Conservation (phyloP, 2,329 filamentous ascomycete genomes). For the Tolypocladium ophioglossoides region DNA sequence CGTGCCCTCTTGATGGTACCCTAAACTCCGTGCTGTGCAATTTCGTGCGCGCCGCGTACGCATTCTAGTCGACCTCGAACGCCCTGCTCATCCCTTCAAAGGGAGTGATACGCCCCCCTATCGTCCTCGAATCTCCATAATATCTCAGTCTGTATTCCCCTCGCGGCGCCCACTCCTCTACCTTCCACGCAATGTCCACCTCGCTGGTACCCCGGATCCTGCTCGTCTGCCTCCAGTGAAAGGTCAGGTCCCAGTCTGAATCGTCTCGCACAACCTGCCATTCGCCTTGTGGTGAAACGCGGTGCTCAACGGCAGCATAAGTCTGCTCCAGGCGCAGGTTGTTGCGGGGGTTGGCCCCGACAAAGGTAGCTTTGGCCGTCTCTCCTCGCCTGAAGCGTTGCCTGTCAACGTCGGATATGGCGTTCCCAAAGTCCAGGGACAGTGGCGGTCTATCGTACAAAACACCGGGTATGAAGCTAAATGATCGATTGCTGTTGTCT, state of each 20-base stretch:
- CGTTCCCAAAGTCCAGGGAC: slow-evolving; percentile 59
- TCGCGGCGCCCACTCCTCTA: slow-evolving; percentile 44
- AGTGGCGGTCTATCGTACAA: slow-evolving; percentile 58
- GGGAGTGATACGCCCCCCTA: slow-evolving; percentile 40
- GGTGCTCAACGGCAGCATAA: slow-evolving; percentile 61
- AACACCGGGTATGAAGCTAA: slow-evolving; percentile 72
- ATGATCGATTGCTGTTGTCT: slow-evolving; percentile 62
- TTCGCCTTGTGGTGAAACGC: slow-evolving; percentile 8
- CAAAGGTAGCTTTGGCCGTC: slow-evolving; percentile 56
- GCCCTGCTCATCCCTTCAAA: slow-evolving; percentile 58
- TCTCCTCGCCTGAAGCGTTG: slow-evolving; percentile 44
- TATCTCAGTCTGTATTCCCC: slow-evolving; percentile 71
- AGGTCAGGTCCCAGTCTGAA: slow-evolving; percentile 72
- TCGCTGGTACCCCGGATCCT: slow-evolving; percentile 62
- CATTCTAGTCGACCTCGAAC: slow-evolving; percentile 25
- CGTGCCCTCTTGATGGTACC: not conserved
- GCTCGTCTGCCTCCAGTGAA: slow-evolving; percentile 66
- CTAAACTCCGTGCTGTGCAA: not conserved
- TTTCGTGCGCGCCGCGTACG: not conserved
- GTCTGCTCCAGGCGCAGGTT: slow-evolving; percentile 69
- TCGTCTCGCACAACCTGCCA: slow-evolving; percentile 68
- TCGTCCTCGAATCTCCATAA: slow-evolving; percentile 66
- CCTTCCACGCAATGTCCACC: slow-evolving; percentile 69
- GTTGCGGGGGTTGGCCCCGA: slow-evolving; percentile 83
- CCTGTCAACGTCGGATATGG: slow-evolving; percentile 40